Base-by-base conservation (phyloP, 805 yeast species). In the Zygoascus bituminiphila region DNA sequence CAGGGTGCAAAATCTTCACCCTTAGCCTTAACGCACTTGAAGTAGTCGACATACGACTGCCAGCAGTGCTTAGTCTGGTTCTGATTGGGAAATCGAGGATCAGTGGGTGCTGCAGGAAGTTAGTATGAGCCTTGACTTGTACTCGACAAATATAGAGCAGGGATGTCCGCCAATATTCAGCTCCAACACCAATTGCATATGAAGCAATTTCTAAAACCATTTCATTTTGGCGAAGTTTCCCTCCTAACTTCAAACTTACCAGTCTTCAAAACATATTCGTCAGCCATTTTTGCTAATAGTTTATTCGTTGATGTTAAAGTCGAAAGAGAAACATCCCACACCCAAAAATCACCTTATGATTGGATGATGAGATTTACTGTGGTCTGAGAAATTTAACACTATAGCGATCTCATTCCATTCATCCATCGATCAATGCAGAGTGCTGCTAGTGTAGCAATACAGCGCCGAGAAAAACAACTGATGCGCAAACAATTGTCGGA, bases 1-100 rank as follows among this genome's bases (percentile, higher is more conserved):
- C 98, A 93, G 65, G 98, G 98, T 62, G 89, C 95, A 66, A 93
- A 93, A 54, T 89, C 98, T 74, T 91, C 97, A 66, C 98, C 98
- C 75, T 91, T 91, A 58, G 89, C 88, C 64, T 82, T 84, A 67
- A 93, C 80, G 77, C 98, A 93, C 72, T 88, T 89, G 83, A 85
- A 93, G 81, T 91, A 93, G 73, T 93, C 98, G 64, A 93, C 88
- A 75, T 91, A 93, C 61, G 91, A 78, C 76, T 91, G 97, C 82
- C 91, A 94, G 78, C 98, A 93, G 78, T 91, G 96, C 75, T 84
- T 88, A 63, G 97, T 87, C 74, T 91, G 98, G 81, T 91, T 91
- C 71, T 82, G 89, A 77, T 88, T 81, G 59, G 98, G 98, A 81
- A 89, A 89, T 71, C 54, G 47, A 44, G 54, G 52, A 35, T 51